Evolutionary conservation across 768 basidiomycete genomes (phyloP), one percentile per base, ranked within the genome.

Genomic region (Mycena chlorophos): DNA sequence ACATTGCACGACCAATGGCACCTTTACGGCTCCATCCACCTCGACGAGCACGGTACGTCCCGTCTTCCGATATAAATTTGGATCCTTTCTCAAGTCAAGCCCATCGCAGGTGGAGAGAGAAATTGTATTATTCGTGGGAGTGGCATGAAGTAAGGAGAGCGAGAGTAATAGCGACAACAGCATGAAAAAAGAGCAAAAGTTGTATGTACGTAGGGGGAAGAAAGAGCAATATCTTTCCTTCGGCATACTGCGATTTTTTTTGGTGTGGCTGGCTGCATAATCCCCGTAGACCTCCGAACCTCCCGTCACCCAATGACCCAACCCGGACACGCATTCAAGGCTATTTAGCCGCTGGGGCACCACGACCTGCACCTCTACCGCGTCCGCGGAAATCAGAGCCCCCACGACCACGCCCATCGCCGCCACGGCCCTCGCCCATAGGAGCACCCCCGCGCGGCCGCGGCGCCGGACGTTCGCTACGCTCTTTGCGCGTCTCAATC

Each of bases 401-500:
- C 26, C 70, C 71, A 20, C 73, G 60, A 25, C 70, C 67, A 48
- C 69, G 69, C 29, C 76, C 74, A 61, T 75, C 81, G 26, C 77
- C 77, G 50, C 83, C 72, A 19, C 80, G 77, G 3, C 80, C 79
- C 22, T 80, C 84, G 56, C 78, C 78, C 46, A 73, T 73, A 17
- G 87, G 84, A 1, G 75, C 74, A 28, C 85, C 87, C 38, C 87
- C 85, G 17, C 88, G 79, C 16, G 84, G 78, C 29, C 88, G 73
- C 60, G 72, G 77, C 2, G 78, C 73, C 2, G 87, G 86, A 54
- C 94, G 74, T n/a, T 97, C 93, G 31, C 85, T 84, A 42, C 93
- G 81, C 75, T 98, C 94, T 78, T 94, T 97, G 71, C 91, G 83
- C 39, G 89, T 91, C 80, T 96, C 94, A 30, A 98, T 84, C 56